phyloP scores from a whole-genome alignment of 176 grass and related monocot genomes.

The Oryza brachyantha region DNA sequence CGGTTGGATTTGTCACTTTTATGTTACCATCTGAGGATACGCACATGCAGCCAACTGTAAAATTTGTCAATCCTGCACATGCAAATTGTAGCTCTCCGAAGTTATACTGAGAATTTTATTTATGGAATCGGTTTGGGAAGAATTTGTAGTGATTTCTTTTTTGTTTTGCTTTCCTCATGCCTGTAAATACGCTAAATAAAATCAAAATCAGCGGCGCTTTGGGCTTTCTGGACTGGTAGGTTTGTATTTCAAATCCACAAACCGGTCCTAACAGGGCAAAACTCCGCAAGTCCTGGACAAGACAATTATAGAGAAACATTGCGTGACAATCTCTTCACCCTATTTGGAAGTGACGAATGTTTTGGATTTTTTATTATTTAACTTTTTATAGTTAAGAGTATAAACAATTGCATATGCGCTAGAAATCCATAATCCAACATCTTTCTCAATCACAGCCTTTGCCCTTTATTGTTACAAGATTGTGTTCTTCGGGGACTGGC shows the following conservation, averaged over 20 bases:
- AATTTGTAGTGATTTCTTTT: neutral
- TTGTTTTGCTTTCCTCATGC: neutral
- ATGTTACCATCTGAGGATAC: neutral
- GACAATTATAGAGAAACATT: too few relatives aligned
- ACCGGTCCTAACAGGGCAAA: too few relatives aligned
- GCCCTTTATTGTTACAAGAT: neutral
- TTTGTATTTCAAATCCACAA: neutral
- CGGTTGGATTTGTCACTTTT: neutral
- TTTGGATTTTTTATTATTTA: too few relatives aligned
- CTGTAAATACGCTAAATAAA: neutral
- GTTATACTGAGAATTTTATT: neutral
- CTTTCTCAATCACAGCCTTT: too few relatives aligned
- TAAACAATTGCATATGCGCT: too few relatives aligned
- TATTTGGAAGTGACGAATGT: too few relatives aligned
- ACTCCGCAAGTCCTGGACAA: neutral
- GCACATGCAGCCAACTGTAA: slow-evolving; percentile 11
- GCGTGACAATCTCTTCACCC: neutral
- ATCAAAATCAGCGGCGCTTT: neutral
- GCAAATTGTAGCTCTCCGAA: neutral
- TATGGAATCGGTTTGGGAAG: neutral
- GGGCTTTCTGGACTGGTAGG: neutral
- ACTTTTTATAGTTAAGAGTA: too few relatives aligned
- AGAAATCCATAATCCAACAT: too few relatives aligned
- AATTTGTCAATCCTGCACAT: slow-evolving; percentile 9
- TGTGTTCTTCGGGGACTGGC: neutral